Base-by-base conservation (phyloP, 2,329 filamentous ascomycete genomes). In the Apiospora aurea region DNA sequence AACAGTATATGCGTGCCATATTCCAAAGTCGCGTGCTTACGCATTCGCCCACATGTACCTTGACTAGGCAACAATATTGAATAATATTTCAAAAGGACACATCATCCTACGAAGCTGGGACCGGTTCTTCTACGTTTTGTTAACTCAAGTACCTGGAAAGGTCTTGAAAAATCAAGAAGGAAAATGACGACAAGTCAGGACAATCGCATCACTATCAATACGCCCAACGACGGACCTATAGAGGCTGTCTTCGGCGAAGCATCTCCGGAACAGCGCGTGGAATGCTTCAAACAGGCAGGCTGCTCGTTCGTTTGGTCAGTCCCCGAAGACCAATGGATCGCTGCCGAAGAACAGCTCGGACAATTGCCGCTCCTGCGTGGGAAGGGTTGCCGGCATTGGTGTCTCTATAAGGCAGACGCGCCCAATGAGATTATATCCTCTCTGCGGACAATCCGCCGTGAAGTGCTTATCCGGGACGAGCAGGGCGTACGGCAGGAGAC, bases 241-340 rank as follows among this genome's bases (percentile, higher is more conserved):
- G 41, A 68, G 66, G 4, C 46, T 13, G 26, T 68, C n/a, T 68
- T 68, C 14, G 44, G 41, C 41, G 66, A 68, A 34, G 41, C 44
- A 26, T 46, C 66, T 13, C 44, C 66, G 13, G 66, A 47, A 13
- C 66, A 68, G 66, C 43, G n/a, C 11, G 43, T 29, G 14, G 41
- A 68, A 68, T 68, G 66, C 66, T 68, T 68, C 44, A 68, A 68
- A 26, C 66, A 34, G 44, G 29, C 41, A 18, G 66, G 41, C 18
- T 24, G 41, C n/a, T 47, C 66, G 18, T 68, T 68, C 2, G 66
- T 44, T 41, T 16, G 24, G 8, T 16, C 14, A 5, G 24, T 47
- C 41, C 66, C 66, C 4, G 43, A 68, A n/a, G 43, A 29, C 18
- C 41, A 29, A 18, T 68, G 66, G 66, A 18, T 47, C 24, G 43